A percentile compares a stretch with the other conserved stretches of the same genome.
phyloP scores from a whole-genome alignment of 371 early-diverging fungal species.

The Chytridium lagenaria region DNA sequence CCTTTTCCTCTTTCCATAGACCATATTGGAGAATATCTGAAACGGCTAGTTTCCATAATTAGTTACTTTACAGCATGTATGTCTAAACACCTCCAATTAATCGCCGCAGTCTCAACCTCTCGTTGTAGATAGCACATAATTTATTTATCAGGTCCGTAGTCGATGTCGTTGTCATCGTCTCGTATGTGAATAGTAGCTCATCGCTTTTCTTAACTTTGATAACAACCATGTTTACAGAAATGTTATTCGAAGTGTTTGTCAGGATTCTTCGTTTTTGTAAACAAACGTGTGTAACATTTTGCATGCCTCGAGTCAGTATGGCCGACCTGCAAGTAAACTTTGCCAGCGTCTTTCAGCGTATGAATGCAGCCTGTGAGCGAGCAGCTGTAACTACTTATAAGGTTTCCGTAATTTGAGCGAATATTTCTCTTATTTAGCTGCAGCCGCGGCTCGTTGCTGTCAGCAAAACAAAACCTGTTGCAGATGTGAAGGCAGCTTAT shows the following conservation, averaged over 20 bases:
- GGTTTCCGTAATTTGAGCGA: background rate
- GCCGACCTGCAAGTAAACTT: slow-evolving; percentile 3
- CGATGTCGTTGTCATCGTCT: slow-evolving; percentile 38
- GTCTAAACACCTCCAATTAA: slow-evolving; percentile 48
- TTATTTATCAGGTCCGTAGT: slow-evolving; percentile 36
- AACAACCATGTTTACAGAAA: slow-evolving; percentile 56
- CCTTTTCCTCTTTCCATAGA: slow-evolving; percentile 48
- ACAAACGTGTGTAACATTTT: slow-evolving; percentile 14
- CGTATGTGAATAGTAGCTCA: slow-evolving; percentile 50
- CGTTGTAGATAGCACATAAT: slow-evolving; percentile 47
- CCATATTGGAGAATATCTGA: slow-evolving; percentile 57
- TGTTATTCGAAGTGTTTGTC: too few relatives aligned
- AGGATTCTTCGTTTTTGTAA: too few relatives aligned
- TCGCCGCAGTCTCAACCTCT: slow-evolving; percentile 45
- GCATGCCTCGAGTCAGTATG: background rate
- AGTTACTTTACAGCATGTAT: background rate
- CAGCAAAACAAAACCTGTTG: slow-evolving; percentile 87
- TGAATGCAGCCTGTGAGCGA: slow-evolving; percentile 8
- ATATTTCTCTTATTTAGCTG: background rate
- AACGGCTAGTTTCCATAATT: slow-evolving; percentile 49
- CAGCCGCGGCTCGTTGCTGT: slow-evolving; percentile 83
- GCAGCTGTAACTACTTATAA: background rate
- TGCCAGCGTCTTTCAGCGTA: background rate
- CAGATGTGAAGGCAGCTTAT: slow-evolving; percentile 80
- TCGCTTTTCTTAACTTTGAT: slow-evolving; percentile 54